Percentiles rank a stretch among this genome's conserved stretches.
These are phyloP conservation scores for Actinomucor elegans DNA, from an alignment of 371 early-diverging fungal genomes.

Conservation along the genomic window DNA sequence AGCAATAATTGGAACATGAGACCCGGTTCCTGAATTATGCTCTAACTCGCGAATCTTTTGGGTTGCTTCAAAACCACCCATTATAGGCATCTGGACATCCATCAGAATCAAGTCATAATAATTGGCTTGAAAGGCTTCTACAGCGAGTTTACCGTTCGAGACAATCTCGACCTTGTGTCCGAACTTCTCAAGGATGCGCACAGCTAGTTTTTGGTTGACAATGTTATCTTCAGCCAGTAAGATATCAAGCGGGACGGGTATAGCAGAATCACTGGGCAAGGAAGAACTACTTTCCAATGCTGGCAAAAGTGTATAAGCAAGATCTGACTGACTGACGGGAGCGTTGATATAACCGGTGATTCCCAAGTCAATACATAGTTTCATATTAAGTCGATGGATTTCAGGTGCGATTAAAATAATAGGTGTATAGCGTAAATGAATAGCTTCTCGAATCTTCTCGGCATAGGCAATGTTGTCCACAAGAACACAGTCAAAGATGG, in stretches of 20 bases:
- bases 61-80: conserved; percentile 81
- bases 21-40: conserved; percentile 34
- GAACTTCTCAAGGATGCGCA: conserved; percentile 73
- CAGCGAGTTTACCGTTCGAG: conserved; percentile 72
- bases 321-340: conserved; percentile 56
- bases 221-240: conserved; percentile 82
- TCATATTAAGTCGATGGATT: conserved; percentile 53
- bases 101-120: conserved; percentile 72
- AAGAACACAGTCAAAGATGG: conserved; percentile 55
- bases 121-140: conserved; percentile 63
- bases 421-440: conserved; percentile 60
- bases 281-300: conserved; percentile 69
- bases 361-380: conserved; percentile 63
- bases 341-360: conserved; percentile 64
- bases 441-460: conserved; percentile 55
- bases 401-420: conserved; percentile 58
- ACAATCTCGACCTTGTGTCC: conserved; percentile 73
- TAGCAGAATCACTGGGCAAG: conserved; percentile 56
- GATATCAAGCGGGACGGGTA: conserved; percentile 61
- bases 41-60: conserved; percentile 71
- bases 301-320: conserved; percentile 66
- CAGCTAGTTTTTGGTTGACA: conserved; percentile 80
- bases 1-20: conserved; percentile 73
- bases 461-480: conserved; percentile 58
- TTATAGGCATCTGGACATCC: conserved; percentile 80